phyloP scores from a whole-genome alignment of 257 asterid genomes.

The Nemophila menziesii region DNA sequence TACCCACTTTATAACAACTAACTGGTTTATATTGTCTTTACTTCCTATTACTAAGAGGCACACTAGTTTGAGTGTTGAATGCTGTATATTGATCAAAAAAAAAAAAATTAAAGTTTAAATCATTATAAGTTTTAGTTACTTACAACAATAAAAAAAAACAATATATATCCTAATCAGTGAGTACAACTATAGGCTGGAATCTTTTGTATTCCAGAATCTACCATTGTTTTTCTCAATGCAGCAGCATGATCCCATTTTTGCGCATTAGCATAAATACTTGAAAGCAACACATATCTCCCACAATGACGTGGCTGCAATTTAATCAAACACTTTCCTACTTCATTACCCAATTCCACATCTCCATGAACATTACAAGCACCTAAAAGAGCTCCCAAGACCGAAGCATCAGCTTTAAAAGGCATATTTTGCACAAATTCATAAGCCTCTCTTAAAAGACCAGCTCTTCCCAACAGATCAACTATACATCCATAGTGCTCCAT shows the following conservation, averaged over 20 bases:
- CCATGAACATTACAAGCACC: slow-evolving; percentile 81
- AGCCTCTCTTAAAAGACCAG: slow-evolving; percentile 64
- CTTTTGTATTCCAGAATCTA: too few species aligned
- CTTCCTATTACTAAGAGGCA: too few species aligned
- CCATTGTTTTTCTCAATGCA: slow-evolving; percentile 53
- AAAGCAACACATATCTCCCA: slow-evolving; percentile 53
- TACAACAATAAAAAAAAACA: too few species aligned
- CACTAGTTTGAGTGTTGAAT: too few species aligned
- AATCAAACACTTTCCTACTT: slow-evolving; percentile 45
- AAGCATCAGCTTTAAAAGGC: slow-evolving; percentile 72
- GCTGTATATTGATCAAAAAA: too few species aligned
- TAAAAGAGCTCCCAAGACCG: slow-evolving; percentile 73
- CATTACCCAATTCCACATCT: slow-evolving; percentile 49
- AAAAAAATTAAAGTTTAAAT: too few species aligned
- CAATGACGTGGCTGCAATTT: slow-evolving; percentile 52
- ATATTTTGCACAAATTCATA: slow-evolving; percentile 42
- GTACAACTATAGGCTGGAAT: too few species aligned
- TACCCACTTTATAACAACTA: too few species aligned
- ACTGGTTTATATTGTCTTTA: too few species aligned
- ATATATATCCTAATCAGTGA: too few species aligned
- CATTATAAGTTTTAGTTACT: too few species aligned
- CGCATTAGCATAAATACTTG: slow-evolving; percentile 68
- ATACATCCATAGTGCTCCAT: slow-evolving; percentile 93
- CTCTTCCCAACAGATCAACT: slow-evolving; percentile 77
- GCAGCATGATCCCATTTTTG: slow-evolving; percentile 70